These are phyloP conservation scores for Kwoniella dendrophila DNA, from an alignment of 768 basidiomycete species.

Conservation along the genomic window DNA sequence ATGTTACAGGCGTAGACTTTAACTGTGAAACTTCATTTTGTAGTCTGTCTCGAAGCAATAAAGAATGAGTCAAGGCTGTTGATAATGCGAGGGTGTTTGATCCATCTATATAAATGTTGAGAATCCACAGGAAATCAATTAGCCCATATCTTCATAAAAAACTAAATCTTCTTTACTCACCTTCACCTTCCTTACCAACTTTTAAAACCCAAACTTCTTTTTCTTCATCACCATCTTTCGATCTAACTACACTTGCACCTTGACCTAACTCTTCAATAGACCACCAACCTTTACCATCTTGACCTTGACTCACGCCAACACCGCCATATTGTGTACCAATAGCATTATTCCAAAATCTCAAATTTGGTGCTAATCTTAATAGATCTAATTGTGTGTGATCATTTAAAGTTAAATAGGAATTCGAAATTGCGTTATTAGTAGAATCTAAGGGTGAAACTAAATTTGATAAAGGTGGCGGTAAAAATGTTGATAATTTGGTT, in stretches of 20 bases:
- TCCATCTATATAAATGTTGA: too few species aligned
- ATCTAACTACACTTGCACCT: constrained; percentile 45
- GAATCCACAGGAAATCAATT: background rate
- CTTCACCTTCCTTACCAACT: constrained; percentile 27
- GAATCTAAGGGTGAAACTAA: constrained; percentile 24
- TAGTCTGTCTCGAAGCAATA: constrained; percentile 41
- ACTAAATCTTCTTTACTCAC: constrained; percentile 3
- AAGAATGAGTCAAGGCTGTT: constrained; percentile 42
- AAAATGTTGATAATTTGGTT: constrained; percentile 41
- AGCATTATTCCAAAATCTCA: constrained; percentile 30
- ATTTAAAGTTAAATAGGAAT: constrained; percentile 7
- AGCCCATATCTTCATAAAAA: background rate
- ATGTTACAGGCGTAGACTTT: constrained; percentile 16
- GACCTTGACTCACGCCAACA: constrained; percentile 13
- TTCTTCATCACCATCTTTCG: constrained; percentile 27
- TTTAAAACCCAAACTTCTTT: constrained; percentile 45
- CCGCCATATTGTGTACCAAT: constrained; percentile 7
- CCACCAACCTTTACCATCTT: constrained; percentile 40
- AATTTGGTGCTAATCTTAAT: constrained; percentile 13
- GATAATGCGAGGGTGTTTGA: constrained; percentile 22
- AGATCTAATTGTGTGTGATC: constrained; percentile 17
- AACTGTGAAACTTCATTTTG: constrained; percentile 25
- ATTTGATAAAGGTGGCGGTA: constrained; percentile 43
- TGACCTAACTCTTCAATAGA: constrained; percentile 45
- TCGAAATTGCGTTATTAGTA: constrained; percentile 3